phyloP scores from a whole-genome alignment of 2,329 filamentous ascomycete genomes.

The Geosmithia morbida region DNA sequence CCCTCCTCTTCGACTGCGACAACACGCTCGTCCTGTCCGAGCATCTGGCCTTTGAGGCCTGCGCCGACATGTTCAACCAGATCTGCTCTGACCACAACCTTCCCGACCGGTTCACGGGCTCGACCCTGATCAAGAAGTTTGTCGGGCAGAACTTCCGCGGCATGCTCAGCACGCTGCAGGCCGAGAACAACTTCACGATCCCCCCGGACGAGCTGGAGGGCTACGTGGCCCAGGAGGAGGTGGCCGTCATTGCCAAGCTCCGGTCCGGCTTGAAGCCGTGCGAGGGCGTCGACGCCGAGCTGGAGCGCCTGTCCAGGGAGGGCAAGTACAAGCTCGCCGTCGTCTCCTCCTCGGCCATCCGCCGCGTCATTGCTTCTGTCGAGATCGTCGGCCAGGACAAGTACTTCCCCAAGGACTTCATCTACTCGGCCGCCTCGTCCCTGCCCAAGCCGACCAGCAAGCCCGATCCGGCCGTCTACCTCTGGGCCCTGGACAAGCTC shows the following conservation, averaged over 20 bases:
- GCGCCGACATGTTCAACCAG: slow-evolving; percentile 77
- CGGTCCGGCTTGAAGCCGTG: slow-evolving; percentile 49
- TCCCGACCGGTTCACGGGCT: slow-evolving; percentile 57
- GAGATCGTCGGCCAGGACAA: slow-evolving; percentile 66
- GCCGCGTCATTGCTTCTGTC: slow-evolving; percentile 63
- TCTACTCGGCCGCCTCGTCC: slow-evolving; percentile 74
- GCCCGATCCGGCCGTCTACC: slow-evolving; percentile 81
- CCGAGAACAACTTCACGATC: slow-evolving; percentile 63
- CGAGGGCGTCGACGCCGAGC: slow-evolving; percentile 49
- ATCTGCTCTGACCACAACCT: slow-evolving; percentile 57
- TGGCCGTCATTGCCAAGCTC: slow-evolving; percentile 71
- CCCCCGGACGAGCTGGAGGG: slow-evolving; percentile 50
- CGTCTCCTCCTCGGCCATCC: slow-evolving; percentile 67
- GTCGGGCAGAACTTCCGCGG: slow-evolving; percentile 91
- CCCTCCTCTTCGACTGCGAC: slow-evolving; percentile 66
- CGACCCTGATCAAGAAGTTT: slow-evolving; percentile 69
- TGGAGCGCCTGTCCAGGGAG: slow-evolving; percentile 45
- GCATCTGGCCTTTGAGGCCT: slow-evolving; percentile 81
- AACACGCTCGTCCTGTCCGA: slow-evolving; percentile 92
- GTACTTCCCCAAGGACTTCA: slow-evolving; percentile 60
- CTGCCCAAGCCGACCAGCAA: slow-evolving; percentile 73
- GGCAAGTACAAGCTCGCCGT: slow-evolving; percentile 63
- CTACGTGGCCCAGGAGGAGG: slow-evolving; percentile 67
- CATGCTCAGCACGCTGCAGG: slow-evolving; percentile 67
- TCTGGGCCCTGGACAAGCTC: slow-evolving; percentile 60